phyloP scores from a whole-genome alignment of 805 yeast genomes.

The Zygoascus flipseniorum region DNA sequence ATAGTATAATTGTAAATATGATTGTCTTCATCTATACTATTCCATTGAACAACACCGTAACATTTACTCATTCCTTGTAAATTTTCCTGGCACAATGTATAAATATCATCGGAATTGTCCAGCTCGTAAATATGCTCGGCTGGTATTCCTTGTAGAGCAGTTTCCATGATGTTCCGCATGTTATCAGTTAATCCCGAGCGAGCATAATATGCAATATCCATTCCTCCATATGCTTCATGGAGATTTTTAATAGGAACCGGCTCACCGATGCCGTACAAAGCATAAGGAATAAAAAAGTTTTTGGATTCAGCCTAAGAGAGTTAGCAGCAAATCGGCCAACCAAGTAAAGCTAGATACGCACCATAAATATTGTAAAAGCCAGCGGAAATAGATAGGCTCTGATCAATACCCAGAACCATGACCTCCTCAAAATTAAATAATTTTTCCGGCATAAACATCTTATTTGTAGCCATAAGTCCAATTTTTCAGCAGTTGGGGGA shows the following conservation, averaged over 20 bases:
- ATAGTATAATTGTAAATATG: conserved; percentile 28
- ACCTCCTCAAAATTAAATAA: conserved; percentile 12
- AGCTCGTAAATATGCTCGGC: conserved; percentile 19
- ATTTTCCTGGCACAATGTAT: conserved; percentile 23
- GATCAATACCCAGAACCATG: conserved; percentile 27
- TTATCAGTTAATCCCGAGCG: conserved; percentile 20
- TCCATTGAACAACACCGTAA: conserved; percentile 30
- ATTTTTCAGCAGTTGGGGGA: no score
- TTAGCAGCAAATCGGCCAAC: conserved; percentile 4
- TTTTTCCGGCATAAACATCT: conserved; percentile 5
- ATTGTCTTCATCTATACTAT: conserved; percentile 20
- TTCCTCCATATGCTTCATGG: conserved; percentile 20
- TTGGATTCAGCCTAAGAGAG: conserved; percentile 26
- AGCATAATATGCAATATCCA: conserved; percentile 22
- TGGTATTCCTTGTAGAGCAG: conserved; percentile 26
- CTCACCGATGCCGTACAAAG: conserved; percentile 26
- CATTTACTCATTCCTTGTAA: conserved; percentile 27
- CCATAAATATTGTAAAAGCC: conserved; percentile 27
- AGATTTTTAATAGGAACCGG: conserved; percentile 21
- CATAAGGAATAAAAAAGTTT: conserved; percentile 25
- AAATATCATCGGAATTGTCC: conserved; percentile 19
- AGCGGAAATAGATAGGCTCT: conserved; percentile 27
- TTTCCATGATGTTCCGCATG: conserved; percentile 21
- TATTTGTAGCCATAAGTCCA: conserved; percentile 3
- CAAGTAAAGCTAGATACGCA: conserved; percentile 1